These are phyloP conservation scores for Lophiotrema nucula DNA, from an alignment of 495 filamentous ascomycete species.

Conservation along the genomic window DNA sequence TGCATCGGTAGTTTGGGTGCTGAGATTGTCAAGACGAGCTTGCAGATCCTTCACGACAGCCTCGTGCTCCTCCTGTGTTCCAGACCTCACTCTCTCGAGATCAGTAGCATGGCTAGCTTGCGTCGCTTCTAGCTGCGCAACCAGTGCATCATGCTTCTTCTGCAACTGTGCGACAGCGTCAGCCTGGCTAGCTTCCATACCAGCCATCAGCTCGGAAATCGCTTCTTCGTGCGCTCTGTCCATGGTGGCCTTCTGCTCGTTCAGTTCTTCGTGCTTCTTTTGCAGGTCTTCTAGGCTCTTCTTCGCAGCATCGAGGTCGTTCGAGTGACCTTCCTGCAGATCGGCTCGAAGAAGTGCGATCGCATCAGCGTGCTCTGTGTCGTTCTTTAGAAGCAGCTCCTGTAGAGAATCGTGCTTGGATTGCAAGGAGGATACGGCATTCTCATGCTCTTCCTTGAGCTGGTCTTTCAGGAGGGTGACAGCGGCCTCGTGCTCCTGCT, in stretches of 20 bases:
- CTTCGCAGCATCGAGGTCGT: conserved; percentile 22
- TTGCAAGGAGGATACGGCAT: conserved; percentile 11
- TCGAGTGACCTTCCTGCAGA: conserved; percentile 29
- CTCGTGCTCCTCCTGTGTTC: background rate
- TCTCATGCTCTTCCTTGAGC: conserved; percentile 22
- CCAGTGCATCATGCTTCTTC: conserved; percentile 29
- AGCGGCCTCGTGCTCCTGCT: conserved; percentile 25
- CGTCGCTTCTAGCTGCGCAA: conserved; percentile 2
- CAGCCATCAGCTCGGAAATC: conserved; percentile 24
- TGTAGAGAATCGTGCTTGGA: conserved; percentile 14
- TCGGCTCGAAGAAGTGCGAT: conserved; percentile 29
- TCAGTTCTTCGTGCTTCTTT: conserved; percentile 15
- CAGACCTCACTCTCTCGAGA: background rate
- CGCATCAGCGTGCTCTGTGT: conserved; percentile 30
- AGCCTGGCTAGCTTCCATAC: conserved; percentile 25
- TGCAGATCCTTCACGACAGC: background rate
- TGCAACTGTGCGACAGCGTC: conserved; percentile 28
- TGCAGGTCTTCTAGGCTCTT: conserved; percentile 24
- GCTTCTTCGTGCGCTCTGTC: conserved; percentile 29
- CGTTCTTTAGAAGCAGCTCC: conserved; percentile 16
- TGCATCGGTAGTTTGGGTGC: conserved; percentile 3
- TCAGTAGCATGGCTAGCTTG: background rate
- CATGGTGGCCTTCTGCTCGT: conserved; percentile 15
- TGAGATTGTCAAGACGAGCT: conserved; percentile 1
- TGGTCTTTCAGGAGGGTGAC: conserved; percentile 26